Conservation (phyloP, 305 asterid genomes). For the Fraxinus albicans region DNA sequence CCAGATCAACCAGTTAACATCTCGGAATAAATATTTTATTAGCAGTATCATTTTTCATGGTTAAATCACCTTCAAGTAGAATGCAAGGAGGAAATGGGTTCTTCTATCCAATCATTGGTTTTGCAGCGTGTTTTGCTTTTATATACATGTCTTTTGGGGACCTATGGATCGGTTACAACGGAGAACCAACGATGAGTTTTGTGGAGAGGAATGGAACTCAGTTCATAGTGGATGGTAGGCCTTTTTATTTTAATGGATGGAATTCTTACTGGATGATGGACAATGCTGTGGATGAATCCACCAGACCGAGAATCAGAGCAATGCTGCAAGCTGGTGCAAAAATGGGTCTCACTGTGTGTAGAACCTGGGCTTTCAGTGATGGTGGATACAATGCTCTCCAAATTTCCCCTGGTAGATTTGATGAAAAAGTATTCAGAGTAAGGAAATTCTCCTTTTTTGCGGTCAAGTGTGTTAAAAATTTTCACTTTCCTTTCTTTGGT, state of each 20-base stretch:
- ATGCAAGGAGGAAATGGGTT: slow-evolving; percentile 76
- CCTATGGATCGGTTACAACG: slow-evolving; percentile 51
- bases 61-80: slow-evolving; percentile 27
- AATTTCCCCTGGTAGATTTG: slow-evolving; percentile 81
- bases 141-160: slow-evolving; percentile 86
- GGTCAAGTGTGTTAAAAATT: neutral
- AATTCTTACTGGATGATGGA: slow-evolving; percentile 99
- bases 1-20: slow-evolving; percentile 25
- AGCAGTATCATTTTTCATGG: slow-evolving; percentile 22
- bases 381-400: slow-evolving; percentile 95
- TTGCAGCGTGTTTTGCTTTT: slow-evolving; percentile 76
- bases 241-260: slow-evolving; percentile 93
- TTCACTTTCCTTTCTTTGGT: neutral
- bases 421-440: slow-evolving; percentile 87
- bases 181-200: slow-evolving; percentile 54
- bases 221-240: slow-evolving; percentile 78
- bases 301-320: slow-evolving; percentile 54
- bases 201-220: slow-evolving; percentile 96
- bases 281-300: slow-evolving; percentile 73
- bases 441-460: slow-evolving; percentile 21
- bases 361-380: slow-evolving; percentile 99
- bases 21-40: slow-evolving; percentile 25
- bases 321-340: slow-evolving; percentile 79
- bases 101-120: slow-evolving; percentile 80
- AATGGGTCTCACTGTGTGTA: slow-evolving; percentile 96